These are phyloP conservation scores for Neospora caninum DNA, from an alignment of 169 alveolate genomes.

Conservation along the genomic window DNA sequence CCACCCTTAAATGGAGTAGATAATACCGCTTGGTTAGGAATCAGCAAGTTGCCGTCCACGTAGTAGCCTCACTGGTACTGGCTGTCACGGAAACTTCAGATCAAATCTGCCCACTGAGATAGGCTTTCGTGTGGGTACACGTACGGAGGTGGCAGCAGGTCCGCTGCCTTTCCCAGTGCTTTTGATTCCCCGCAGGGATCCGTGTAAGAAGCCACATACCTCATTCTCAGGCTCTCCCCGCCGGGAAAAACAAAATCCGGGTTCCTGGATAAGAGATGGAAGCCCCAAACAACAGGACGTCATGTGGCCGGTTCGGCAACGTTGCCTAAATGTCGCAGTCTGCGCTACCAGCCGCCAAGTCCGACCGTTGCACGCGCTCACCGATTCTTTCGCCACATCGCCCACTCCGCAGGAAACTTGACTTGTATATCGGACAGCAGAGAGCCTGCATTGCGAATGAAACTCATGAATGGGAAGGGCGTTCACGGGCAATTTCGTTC, in stretches of 20 bases:
- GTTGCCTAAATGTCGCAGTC: too few species aligned
- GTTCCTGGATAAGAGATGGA: conserved; percentile 13
- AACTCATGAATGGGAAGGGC: background rate
- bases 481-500: background rate
- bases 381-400: conserved; percentile 23
- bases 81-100: too few species aligned
- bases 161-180: too few species aligned
- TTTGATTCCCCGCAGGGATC: too few species aligned
- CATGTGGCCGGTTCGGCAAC: background rate
- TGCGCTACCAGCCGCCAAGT: background rate
- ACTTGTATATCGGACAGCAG: background rate
- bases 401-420: conserved; percentile 44
- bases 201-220: background rate
- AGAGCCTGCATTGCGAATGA: conserved; percentile 3
- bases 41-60: too few species aligned
- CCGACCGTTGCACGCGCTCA: background rate
- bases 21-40: too few species aligned
- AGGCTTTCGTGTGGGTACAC: too few species aligned
- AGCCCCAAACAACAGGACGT: background rate
- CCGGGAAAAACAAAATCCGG: conserved; percentile 34
- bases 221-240: conserved; percentile 54
- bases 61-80: too few species aligned
- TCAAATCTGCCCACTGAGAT: too few species aligned
- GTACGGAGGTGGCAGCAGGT: too few species aligned
- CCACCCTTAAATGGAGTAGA: too few species aligned